These are phyloP conservation scores for Pythium dissotocum DNA, from an alignment of 352 stramenopile species.

Conservation along the genomic window DNA sequence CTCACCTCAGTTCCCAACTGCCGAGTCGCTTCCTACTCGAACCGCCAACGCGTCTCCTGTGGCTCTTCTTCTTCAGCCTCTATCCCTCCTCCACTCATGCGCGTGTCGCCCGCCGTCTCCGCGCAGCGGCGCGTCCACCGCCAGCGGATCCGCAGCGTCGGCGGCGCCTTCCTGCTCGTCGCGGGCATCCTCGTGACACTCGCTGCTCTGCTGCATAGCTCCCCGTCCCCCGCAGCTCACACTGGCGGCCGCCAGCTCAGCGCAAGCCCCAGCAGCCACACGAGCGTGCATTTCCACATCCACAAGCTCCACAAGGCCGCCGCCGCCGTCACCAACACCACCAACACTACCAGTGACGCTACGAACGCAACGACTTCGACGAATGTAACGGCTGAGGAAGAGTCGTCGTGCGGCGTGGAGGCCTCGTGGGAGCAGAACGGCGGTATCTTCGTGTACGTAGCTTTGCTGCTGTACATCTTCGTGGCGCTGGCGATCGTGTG, in stretches of 20 bases:
- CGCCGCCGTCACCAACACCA: background rate
- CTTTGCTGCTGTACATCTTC: slow-evolving; percentile 74
- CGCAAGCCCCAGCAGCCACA: background rate
- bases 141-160: slow-evolving; percentile 19
- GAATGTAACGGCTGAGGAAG: slow-evolving; percentile 25
- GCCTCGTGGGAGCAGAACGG: slow-evolving; percentile 53
- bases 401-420: slow-evolving; percentile 33
- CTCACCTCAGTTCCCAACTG: background rate
- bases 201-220: slow-evolving; percentile 3
- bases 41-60: background rate
- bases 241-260: slow-evolving; percentile 5
- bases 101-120: background rate
- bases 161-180: slow-evolving; percentile 14
- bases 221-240: background rate
- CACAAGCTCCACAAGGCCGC: slow-evolving; percentile 6
- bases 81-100: slow-evolving; percentile 4
- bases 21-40: background rate
- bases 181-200: slow-evolving; percentile 13
- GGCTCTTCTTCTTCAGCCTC: background rate
- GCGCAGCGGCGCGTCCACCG: slow-evolving; percentile 14
- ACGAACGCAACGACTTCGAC: slow-evolving; percentile 12
- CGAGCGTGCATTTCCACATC: slow-evolving; percentile 10
- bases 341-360: background rate
- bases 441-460: slow-evolving; percentile 64
- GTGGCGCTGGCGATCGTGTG: slow-evolving; percentile 87